Evolutionary conservation across 2,329 filamentous ascomycete genomes (phyloP), one percentile per base, ranked within the genome.

Genomic region (Xenosphaeropsis pyriputrescens): DNA sequence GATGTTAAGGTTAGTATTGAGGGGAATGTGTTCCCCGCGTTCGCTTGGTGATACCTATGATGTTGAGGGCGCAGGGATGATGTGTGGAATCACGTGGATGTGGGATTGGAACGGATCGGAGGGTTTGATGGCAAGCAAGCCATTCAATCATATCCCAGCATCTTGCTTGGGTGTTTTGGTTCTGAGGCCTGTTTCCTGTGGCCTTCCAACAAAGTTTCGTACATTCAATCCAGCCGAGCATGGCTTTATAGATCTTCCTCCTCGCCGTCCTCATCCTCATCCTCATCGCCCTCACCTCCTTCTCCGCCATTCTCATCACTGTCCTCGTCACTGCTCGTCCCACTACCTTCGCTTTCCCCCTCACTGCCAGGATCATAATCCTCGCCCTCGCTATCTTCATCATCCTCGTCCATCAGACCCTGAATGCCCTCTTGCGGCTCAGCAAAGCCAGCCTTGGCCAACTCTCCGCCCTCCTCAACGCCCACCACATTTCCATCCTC

Each of bases 371-470:
- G 75, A 41, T 79, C 72, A 45, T 79, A 79, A 47, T 79, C 75
- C 45, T 79, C 74, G 45, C 79, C 75, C 4, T 75, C 74, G 39
- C 77, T 73, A 2, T 75, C 72, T 29, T 77, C 70, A 46, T 72
- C 65, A 49, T 75, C 70, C 3, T 57, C 60, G 45, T 74, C 69
- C 7, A 42, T 34, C 68, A 57, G 4, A 68, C 70, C 39, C 58
- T 62, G 50, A 69, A 60, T 31, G 46, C 63, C 54, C 18, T 50
- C 50, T n/a, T 51, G 59, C 34, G 58, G 56, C 3, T 51, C 61
- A 30, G 54, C 56, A 2, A 46, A 40, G 34, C 50, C 47, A 42
- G 39, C 53, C 49, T 43, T 56, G 49, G 41, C 48, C 45, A 39
- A 39, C 34, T 56, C 52, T 45, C 36, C 53, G 38, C 32, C 60